Base-by-base conservation (phyloP, 371 early-diverging fungal species). In the Haplosporangium sp. region DNA sequence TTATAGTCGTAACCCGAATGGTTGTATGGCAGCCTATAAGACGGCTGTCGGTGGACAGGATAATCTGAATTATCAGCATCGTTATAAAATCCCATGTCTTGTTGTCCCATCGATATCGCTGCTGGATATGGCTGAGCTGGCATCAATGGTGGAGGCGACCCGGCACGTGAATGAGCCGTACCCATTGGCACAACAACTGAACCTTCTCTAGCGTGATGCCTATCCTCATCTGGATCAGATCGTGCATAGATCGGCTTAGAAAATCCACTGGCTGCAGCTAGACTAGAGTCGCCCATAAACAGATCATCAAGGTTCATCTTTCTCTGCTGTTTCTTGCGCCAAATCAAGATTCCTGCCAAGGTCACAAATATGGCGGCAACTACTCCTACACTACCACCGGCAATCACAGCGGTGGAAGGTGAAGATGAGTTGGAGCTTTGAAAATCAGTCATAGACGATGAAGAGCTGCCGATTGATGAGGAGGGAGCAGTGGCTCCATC, bases 261-360 rank as follows among this genome's bases (percentile, higher is more conserved):
- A 57, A 60, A 55, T 6, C 70, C 75, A 40, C 65, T 69, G 8
- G 75, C 65, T 15, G 75, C 75, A 9, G 66, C 66, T 4, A 76
- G 60, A 39, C 40, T 67, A 4, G 48, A 55, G 7, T 50, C 40
- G n/a, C 50, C 55, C 35, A 55, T 48, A 44, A 76, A 76, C 47
- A 63, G 55, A 17, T 66, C 67, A 61, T 70, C 57, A 5, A 52
- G 27, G 45, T 19, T 47, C 19, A 9, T 9, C 34, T 44, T 55
- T 42, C 58, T 60, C 42, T 71, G 76, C n/a, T 66, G 61, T 15
- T 71, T 71, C 45, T 71, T 67, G 6, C 76, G 71, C 76, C 76
- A 76, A 3, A 71, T 20, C 34, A 76, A 42, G 27, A 76, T n/a
- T 1, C 38, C 66, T 6, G 67, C 76, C 19, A 76, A 45, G 42